Evolutionary conservation across 441 rosid genomes (phyloP).

Genomic region (Croton laevigatus): DNA sequence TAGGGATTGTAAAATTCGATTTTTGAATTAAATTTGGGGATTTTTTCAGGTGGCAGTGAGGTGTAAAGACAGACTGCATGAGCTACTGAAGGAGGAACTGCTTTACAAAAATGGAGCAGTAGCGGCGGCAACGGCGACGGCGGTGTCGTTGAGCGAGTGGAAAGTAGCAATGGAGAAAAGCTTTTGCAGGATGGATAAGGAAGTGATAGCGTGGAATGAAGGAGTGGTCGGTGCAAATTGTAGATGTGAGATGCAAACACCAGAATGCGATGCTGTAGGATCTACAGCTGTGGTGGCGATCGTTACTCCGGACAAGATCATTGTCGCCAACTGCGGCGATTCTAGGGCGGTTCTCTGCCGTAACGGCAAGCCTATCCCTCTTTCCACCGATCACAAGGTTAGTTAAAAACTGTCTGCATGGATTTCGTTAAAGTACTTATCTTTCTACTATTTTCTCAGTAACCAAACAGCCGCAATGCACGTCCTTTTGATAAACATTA

Average conservation of each 20-base stretch:
- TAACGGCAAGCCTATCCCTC: constrained; percentile 62
- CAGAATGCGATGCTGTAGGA: constrained; percentile 88
- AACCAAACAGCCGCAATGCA: neutral
- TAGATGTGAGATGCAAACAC: constrained; percentile 71
- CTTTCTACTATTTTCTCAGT: neutral
- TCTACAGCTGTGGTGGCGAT: constrained; percentile 84
- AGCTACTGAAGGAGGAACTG: constrained; percentile 52
- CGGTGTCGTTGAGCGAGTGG: constrained; percentile 35
- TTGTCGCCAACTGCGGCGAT: constrained; percentile 87
- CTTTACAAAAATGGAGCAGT: neutral
- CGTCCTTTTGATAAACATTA: neutral
- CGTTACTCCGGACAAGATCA: constrained; percentile 54
- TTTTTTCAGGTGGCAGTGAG: constrained; percentile 56
- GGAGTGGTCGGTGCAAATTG: constrained; percentile 36
- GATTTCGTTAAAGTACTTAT: neutral
- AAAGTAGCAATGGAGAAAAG: constrained; percentile 54
- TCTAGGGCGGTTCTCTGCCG: constrained; percentile 90
- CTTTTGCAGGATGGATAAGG: constrained; percentile 65
- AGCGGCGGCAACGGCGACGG: neutral
- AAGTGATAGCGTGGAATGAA: constrained; percentile 38
- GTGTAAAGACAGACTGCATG: constrained; percentile 76
- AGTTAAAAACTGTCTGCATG: neutral
- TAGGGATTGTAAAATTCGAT: neutral
- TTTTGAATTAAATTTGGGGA: neutral
- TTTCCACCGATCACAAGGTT: constrained; percentile 87